Evolutionary conservation across 1,284 basidiomycete species (phyloP).

Genomic region (Schizophyllum amplum): DNA sequence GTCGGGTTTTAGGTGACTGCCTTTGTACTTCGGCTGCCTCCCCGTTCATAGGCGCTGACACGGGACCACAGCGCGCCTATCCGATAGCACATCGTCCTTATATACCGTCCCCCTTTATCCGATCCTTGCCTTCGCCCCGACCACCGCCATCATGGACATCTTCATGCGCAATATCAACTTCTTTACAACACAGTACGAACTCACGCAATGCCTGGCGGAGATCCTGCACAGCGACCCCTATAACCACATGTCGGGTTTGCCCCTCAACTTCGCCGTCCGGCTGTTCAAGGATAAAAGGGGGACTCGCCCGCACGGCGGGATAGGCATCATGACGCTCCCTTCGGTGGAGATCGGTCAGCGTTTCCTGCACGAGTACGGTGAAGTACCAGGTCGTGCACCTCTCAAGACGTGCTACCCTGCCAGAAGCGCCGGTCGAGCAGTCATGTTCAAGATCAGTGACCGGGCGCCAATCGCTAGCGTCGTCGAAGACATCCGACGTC

Average conservation of each 20-base stretch:
- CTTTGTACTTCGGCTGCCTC: background rate
- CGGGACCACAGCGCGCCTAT: background rate
- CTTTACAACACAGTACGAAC: slow-evolving; percentile 22
- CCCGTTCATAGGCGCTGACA: background rate
- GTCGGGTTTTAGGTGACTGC: background rate
- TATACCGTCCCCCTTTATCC: background rate
- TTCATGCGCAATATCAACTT: slow-evolving; percentile 31
- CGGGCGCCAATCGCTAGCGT: slow-evolving; percentile 1
- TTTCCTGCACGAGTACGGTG: slow-evolving; percentile 42
- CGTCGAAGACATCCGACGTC: slow-evolving; percentile 23
- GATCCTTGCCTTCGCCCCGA: slow-evolving; percentile 9
- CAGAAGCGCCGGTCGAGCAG: background rate
- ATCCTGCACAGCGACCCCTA: slow-evolving; percentile 39
- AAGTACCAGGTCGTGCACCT: background rate
- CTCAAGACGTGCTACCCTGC: no score
- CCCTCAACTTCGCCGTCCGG: slow-evolving; percentile 42
- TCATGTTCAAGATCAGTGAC: slow-evolving; percentile 5
- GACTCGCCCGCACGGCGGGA: slow-evolving; percentile 26
- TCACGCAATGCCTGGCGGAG: slow-evolving; percentile 30
- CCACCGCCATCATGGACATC: slow-evolving; percentile 24
- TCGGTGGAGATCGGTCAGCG: slow-evolving; percentile 24
- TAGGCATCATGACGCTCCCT: slow-evolving; percentile 43
- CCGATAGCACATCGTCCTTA: background rate
- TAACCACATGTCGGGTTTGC: slow-evolving; percentile 19
- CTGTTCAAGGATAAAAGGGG: slow-evolving; percentile 29